These are phyloP conservation scores for Lotus japonicus DNA, from an alignment of 306 rosid genomes.

Conservation along the genomic window DNA sequence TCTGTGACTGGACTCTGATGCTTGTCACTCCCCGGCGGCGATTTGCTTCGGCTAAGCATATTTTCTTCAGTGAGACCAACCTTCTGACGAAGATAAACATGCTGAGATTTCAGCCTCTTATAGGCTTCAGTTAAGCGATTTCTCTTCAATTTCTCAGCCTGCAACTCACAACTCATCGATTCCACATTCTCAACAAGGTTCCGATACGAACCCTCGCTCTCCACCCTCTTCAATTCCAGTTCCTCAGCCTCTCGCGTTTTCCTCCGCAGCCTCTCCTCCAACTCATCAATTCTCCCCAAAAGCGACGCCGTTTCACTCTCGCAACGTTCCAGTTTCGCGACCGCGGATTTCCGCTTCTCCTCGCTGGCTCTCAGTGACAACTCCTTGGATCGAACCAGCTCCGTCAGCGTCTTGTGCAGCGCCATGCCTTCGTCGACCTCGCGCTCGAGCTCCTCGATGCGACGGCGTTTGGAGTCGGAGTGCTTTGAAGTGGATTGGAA, in stretches of 20 bases:
- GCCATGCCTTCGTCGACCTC: conserved; percentile 41
- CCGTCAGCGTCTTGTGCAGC: conserved; percentile 40
- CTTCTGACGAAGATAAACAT: conserved; percentile 50
- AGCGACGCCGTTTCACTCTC: conserved; percentile 42
- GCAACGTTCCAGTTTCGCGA: conserved; percentile 19
- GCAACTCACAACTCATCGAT: conserved; percentile 30
- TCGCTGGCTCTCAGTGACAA: no score
- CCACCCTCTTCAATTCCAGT: conserved; percentile 29
- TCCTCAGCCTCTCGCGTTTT: conserved; percentile 40
- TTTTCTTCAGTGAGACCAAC: conserved; percentile 49
- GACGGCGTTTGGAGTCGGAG: conserved; percentile 28
- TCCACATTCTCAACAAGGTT: conserved; percentile 34
- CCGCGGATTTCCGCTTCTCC: conserved; percentile 29
- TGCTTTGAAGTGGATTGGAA: conserved; percentile 40
- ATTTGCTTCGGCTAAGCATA: conserved; percentile 34
- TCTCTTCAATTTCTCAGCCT: conserved; percentile 44
- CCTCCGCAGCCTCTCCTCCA: conserved; percentile 32
- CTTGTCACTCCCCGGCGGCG: conserved; percentile 24
- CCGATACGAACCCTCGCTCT: conserved; percentile 29
- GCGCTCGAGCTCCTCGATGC: conserved; percentile 35
- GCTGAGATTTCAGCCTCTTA: conserved; percentile 71
- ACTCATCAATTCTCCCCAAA: conserved; percentile 20
- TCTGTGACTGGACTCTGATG: conserved; percentile 29
- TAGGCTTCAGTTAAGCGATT: conserved; percentile 30
- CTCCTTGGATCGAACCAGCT: conserved; percentile 32